A percentile compares a stretch with the other conserved stretches of the same genome.
Evolutionary conservation across 495 filamentous ascomycete species (phyloP).

Genomic region (Talaromyces trachyspermus): DNA sequence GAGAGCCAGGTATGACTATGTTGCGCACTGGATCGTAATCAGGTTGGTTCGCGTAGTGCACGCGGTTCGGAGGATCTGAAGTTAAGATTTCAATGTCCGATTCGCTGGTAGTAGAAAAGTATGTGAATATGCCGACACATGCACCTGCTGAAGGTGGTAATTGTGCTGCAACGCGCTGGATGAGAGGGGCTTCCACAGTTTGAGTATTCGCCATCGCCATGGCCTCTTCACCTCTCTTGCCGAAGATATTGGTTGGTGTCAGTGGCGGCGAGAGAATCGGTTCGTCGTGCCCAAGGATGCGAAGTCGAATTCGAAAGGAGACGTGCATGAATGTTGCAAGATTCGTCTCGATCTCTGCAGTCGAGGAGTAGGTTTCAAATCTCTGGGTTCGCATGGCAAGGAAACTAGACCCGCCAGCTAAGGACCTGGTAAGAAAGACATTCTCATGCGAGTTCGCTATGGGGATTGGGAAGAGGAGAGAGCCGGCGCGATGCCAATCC

Average conservation of each 20-base stretch:
- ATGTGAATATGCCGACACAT: constrained; percentile 67
- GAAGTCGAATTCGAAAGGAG: constrained; percentile 54
- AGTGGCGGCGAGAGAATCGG: constrained; percentile 10
- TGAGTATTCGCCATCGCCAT: background rate
- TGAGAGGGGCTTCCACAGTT: background rate
- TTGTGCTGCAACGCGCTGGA: constrained; percentile 22
- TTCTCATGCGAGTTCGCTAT: constrained; percentile 61
- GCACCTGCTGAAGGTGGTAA: constrained; percentile 39
- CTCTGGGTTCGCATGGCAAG: constrained; percentile 58
- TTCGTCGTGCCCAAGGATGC: constrained; percentile 20
- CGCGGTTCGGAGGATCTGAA: constrained; percentile 40
- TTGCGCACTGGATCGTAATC: constrained; percentile 34
- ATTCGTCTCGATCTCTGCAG: constrained; percentile 57
- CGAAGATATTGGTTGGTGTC: background rate
- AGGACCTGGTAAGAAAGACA: constrained; percentile 47
- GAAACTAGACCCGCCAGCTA: constrained; percentile 37
- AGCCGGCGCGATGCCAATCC: constrained; percentile 47
- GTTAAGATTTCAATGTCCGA: constrained; percentile 74
- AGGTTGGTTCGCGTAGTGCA: constrained; percentile 74
- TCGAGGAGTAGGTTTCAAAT: constrained; percentile 46
- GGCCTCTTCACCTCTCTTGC: background rate
- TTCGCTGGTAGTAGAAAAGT: constrained; percentile 55
- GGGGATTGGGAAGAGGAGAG: constrained; percentile 30
- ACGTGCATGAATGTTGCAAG: constrained; percentile 47
- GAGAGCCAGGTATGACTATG: constrained; percentile 28